Conservation (phyloP, 176 grass and related monocot species). For the Triticum turgidum region DNA sequence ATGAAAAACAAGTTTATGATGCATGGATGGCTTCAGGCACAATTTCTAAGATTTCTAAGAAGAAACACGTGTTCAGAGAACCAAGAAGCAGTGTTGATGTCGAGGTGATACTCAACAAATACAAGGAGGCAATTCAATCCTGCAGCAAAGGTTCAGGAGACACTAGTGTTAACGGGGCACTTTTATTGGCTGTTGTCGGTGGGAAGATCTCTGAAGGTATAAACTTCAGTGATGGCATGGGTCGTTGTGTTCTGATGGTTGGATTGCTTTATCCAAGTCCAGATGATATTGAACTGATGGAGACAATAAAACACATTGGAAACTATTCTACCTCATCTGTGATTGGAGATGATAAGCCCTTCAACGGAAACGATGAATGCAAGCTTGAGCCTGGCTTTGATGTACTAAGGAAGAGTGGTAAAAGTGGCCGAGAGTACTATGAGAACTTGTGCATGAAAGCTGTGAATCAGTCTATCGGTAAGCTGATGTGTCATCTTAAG, state of each 20-base stretch:
- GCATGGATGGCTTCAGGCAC: constrained; percentile 69
- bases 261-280: constrained; percentile 96
- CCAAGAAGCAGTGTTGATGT: constrained; percentile 79
- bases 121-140: constrained; percentile 66
- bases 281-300: constrained; percentile 76
- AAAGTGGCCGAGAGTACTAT: constrained; percentile 83
- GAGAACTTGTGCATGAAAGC: constrained; percentile 99
- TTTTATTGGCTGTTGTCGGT: constrained; percentile 89
- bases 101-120: constrained; percentile 66
- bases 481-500: not conserved
- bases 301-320: constrained; percentile 91
- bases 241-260: constrained; percentile 93
- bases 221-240: constrained; percentile 94
- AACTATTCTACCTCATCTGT: constrained; percentile 37
- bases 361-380: constrained; percentile 42
- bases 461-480: constrained; percentile 98
- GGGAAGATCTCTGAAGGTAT: constrained; percentile 98
- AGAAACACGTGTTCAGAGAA: constrained; percentile 82
- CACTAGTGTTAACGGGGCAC: constrained; percentile 57
- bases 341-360: constrained; percentile 12
- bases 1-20: constrained; percentile 76
- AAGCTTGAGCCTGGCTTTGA: constrained; percentile 64
- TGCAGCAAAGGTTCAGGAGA: constrained; percentile 36
- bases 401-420: constrained; percentile 63
- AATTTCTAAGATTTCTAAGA: constrained; percentile 78